A percentile compares a stretch with the other conserved stretches of the same genome.
These are phyloP conservation scores for Leptosphaerulina australis DNA, from an alignment of 2,329 filamentous ascomycete species.

Conservation along the genomic window DNA sequence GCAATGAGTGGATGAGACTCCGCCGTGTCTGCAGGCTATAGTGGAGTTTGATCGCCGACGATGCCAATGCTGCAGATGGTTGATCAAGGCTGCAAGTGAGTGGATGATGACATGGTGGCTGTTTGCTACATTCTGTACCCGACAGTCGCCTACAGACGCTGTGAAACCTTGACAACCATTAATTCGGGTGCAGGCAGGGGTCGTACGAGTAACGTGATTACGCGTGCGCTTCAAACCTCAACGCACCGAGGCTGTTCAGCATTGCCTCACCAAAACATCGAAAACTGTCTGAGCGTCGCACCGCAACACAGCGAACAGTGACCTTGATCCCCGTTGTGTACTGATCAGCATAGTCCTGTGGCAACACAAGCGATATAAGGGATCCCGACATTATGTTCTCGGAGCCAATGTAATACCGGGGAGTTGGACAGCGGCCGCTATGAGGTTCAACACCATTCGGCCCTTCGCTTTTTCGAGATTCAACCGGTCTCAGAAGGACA, in stretches of 20 bases:
- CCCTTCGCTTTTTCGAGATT: conserved; percentile 25
- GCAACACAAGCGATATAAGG: conserved; percentile 16
- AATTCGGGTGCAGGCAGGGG: conserved; percentile 9
- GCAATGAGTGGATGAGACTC: conserved; percentile 15
- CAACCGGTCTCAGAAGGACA: conserved; percentile 37
- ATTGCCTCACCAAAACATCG: conserved; percentile 15
- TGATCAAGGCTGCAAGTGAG: conserved; percentile 15
- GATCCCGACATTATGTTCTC: conserved; percentile 8
- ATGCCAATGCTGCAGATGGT: conserved; percentile 18
- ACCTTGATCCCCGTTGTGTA: conserved; percentile 10
- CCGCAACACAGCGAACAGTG: not conserved
- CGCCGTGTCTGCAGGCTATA: conserved; percentile 10
- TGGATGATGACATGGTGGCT: conserved; percentile 14
- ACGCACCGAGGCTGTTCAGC: conserved; percentile 13
- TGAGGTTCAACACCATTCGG: conserved; percentile 22
- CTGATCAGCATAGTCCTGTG: conserved; percentile 14
- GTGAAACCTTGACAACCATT: conserved; percentile 19
- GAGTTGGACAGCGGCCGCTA: conserved; percentile 3
- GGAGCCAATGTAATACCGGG: conserved; percentile 11
- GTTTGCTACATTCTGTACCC: conserved; percentile 4
- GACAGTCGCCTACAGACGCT: conserved; percentile 12
- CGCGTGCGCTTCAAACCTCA: conserved; percentile 4
- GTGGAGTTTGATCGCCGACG: conserved; percentile 16
- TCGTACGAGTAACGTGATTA: conserved; percentile 16
- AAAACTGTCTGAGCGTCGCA: conserved; percentile 15